Conservation (phyloP, 75 land plant species). For the Selaginella tamariscina region DNA sequence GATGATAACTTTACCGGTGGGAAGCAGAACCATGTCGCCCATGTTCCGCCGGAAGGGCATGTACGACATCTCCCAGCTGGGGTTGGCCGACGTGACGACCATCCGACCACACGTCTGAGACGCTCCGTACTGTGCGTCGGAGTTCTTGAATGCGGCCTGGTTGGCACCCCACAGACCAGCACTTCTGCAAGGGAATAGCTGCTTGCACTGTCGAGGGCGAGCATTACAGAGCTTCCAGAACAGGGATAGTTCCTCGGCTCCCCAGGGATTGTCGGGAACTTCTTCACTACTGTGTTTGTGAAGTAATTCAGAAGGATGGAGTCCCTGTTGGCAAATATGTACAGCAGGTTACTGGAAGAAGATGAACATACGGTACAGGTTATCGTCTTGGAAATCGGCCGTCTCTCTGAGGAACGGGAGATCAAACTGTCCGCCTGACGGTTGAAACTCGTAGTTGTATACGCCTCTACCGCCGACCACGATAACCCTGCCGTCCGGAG, state of each 20-base stretch:
- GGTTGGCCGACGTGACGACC: slow-evolving; percentile 9
- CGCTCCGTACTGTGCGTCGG: slow-evolving; percentile 9
- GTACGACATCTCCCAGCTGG: slow-evolving; percentile 17
- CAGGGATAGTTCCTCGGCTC: slow-evolving; percentile 32
- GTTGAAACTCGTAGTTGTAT: slow-evolving; percentile 30
- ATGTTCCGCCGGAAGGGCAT: slow-evolving; percentile 24
- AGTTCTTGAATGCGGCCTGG: slow-evolving; percentile 14
- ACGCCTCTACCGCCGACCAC: slow-evolving; percentile 44
- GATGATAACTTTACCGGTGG: slow-evolving; percentile 13
- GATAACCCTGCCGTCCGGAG: slow-evolving; percentile 37
- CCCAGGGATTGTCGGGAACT: slow-evolving; percentile 26
- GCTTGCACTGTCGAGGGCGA: slow-evolving; percentile 18
- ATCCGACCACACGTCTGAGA: slow-evolving; percentile 24
- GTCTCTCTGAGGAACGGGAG: not conserved
- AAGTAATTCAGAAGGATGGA: slow-evolving; percentile 16
- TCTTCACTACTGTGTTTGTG: slow-evolving; percentile 13
- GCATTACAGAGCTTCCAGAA: slow-evolving; percentile 26
- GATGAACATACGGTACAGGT: not conserved
- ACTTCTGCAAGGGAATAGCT: slow-evolving; percentile 23
- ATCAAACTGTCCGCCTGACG: slow-evolving; percentile 2
- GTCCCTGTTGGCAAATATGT: slow-evolving; percentile 32
- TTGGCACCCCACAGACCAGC: slow-evolving; percentile 68
- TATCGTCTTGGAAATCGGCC: not conserved
- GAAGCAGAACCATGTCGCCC: slow-evolving; percentile 27
- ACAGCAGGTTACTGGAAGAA: slow-evolving; percentile 18